phyloP scores from a whole-genome alignment of 2,329 filamentous ascomycete genomes.

The Fusarium cicatricum region DNA sequence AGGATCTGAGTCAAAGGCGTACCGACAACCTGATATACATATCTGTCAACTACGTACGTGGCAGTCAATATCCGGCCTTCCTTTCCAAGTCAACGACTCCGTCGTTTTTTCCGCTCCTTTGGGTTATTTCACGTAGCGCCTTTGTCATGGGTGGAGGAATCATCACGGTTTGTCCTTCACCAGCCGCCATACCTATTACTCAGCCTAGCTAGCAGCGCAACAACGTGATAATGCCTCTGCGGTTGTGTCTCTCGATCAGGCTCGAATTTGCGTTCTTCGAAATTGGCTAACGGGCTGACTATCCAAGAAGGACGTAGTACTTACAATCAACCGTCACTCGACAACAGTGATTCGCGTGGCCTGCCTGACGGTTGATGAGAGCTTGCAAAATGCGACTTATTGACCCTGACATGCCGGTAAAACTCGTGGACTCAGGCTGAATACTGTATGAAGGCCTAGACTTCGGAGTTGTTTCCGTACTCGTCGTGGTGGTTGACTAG shows the following conservation, averaged over 20 bases:
- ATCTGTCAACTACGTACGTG: no score
- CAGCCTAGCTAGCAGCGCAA: background rate
- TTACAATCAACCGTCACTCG: no score
- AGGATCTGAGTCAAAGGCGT: constrained; percentile 12
- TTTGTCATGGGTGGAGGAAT: background rate
- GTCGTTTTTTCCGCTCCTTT: background rate
- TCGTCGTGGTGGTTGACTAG: no score
- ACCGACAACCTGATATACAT: background rate
- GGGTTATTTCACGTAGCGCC: background rate
- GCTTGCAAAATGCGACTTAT: no score
- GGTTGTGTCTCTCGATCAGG: background rate
- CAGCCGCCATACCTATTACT: background rate
- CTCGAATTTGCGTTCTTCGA: background rate
- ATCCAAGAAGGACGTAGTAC: no score
- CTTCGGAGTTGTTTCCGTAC: no score
- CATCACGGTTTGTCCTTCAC: background rate
- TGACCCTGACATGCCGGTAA: no score
- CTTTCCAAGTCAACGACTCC: background rate
- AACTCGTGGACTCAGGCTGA: no score
- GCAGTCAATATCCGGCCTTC: background rate
- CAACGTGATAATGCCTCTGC: background rate
- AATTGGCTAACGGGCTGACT: no score
- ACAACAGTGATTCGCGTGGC: no score
- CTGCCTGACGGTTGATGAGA: no score
- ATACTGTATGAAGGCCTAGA: no score